Conservation (phyloP, 2,329 filamentous ascomycete species). For the Diplodia seriata region DNA sequence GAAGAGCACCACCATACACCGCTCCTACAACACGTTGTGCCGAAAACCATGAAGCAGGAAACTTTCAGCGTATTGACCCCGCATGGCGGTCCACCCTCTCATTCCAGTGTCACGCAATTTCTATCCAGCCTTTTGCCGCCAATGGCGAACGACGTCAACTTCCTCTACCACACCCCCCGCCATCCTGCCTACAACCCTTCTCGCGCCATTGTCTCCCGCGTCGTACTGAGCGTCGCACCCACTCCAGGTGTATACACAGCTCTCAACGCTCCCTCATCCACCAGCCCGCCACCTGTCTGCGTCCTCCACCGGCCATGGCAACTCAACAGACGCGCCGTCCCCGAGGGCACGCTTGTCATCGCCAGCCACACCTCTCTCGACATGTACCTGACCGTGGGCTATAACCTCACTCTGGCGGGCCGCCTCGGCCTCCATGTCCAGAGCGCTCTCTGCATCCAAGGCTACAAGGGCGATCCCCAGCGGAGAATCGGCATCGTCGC, state of each 20-base stretch:
- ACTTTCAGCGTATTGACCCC: neutral
- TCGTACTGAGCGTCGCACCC: constrained; percentile 44
- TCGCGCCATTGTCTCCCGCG: constrained; percentile 43
- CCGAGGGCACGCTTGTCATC: constrained; percentile 42
- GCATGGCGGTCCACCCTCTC: neutral
- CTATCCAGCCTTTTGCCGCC: constrained; percentile 42
- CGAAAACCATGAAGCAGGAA: constrained; percentile 13
- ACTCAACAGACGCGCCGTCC: constrained; percentile 42
- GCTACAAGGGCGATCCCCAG: constrained; percentile 49
- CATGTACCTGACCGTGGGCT: constrained; percentile 49
- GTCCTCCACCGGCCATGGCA: constrained; percentile 45
- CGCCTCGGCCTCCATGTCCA: constrained; percentile 42
- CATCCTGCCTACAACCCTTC: constrained; percentile 34
- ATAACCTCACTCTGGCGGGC: constrained; percentile 45
- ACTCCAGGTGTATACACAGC: constrained; percentile 43
- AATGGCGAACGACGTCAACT: constrained; percentile 44
- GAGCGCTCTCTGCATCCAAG: constrained; percentile 45
- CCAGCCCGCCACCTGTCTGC: constrained; percentile 37
- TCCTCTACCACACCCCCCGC: constrained; percentile 44
- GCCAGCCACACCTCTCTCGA: constrained; percentile 49
- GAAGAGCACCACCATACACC: neutral
- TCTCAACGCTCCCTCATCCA: constrained; percentile 37
- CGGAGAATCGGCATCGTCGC: constrained; percentile 50
- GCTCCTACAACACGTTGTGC: neutral
- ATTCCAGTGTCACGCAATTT: constrained; percentile 38